Percentiles rank a stretch among this genome's conserved stretches.
Conservation (phyloP, 2,329 filamentous ascomycete genomes). For the Coleophoma eucalyptorum region DNA sequence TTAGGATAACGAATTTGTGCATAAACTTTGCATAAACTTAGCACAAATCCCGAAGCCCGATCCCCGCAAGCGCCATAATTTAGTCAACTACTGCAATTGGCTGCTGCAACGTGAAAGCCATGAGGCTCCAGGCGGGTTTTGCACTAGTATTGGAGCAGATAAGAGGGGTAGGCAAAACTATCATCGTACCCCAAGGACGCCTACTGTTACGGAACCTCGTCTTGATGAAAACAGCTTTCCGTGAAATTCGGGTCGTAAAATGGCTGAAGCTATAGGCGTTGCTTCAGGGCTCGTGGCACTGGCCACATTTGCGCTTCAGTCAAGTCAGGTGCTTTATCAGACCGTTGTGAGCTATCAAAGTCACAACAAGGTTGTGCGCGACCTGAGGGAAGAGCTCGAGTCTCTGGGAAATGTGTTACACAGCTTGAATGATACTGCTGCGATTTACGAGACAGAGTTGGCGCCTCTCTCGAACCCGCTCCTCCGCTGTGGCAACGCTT, state of each 20-base stretch:
- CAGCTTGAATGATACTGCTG: constrained; percentile 24
- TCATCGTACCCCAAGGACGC: no score
- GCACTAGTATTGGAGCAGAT: no score
- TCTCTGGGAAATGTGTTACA: constrained; percentile 31
- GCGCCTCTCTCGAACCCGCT: constrained; percentile 32
- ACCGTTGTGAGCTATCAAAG: constrained; percentile 31
- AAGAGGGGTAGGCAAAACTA: no score
- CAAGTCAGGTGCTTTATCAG: constrained; percentile 30
- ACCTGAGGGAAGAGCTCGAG: constrained; percentile 34
- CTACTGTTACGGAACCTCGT: no score
- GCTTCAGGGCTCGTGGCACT: constrained; percentile 32
- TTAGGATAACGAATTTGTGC: no score
- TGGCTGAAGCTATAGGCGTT: constrained; percentile 29
- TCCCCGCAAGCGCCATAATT: no score
- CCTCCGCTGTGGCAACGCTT: constrained; percentile 35
- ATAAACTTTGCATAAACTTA: no score
- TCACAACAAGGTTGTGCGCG: constrained; percentile 32
- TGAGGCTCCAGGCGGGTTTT: no score
- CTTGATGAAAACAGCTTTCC: no score
- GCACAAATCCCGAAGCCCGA: no score
- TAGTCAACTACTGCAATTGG: no score
- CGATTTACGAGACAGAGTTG: constrained; percentile 17
- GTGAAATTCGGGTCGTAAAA: neutral
- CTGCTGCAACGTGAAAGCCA: no score
- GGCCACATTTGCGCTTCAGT: constrained; percentile 33